A percentile compares a stretch with the other conserved stretches of the same genome.
Evolutionary conservation across 2,329 filamentous ascomycete genomes (phyloP).

Genomic region (Colletotrichum salicis): DNA sequence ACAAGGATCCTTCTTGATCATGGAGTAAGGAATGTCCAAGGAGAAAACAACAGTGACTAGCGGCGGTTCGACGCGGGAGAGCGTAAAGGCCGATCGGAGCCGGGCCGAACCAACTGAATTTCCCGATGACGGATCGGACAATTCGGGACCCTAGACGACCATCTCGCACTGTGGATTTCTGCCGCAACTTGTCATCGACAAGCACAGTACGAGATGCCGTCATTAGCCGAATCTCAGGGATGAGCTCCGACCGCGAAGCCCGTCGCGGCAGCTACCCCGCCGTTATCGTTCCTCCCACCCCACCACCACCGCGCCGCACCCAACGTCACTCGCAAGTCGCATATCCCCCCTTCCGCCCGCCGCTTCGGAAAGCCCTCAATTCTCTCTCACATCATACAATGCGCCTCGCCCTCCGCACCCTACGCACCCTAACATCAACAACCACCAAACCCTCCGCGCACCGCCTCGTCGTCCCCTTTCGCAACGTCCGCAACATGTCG

Average conservation of each 20-base stretch:
- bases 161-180: neutral
- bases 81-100: constrained; percentile 26
- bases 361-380: neutral
- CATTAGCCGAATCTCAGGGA: constrained; percentile 12
- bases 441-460: neutral
- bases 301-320: neutral
- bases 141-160: neutral
- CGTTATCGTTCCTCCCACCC: constrained; percentile 13
- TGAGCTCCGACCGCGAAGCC: constrained; percentile 24
- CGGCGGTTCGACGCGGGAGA: neutral
- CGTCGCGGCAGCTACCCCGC: constrained; percentile 30
- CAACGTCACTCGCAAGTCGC: constrained; percentile 10
- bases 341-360: neutral
- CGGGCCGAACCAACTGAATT: constrained; percentile 11
- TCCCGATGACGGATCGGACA: constrained; percentile 27
- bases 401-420: constrained; percentile 27
- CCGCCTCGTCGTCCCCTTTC: constrained; percentile 25
- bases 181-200: fast-evolving
- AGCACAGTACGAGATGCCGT: neutral
- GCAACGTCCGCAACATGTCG: constrained; percentile 26
- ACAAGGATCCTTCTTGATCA: neutral
- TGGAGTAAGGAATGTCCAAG: neutral
- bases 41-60: neutral
- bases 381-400: neutral
- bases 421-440: constrained; percentile 6